Conservation (phyloP, 129 eudicot species). For the Flaveria robusta region DNA sequence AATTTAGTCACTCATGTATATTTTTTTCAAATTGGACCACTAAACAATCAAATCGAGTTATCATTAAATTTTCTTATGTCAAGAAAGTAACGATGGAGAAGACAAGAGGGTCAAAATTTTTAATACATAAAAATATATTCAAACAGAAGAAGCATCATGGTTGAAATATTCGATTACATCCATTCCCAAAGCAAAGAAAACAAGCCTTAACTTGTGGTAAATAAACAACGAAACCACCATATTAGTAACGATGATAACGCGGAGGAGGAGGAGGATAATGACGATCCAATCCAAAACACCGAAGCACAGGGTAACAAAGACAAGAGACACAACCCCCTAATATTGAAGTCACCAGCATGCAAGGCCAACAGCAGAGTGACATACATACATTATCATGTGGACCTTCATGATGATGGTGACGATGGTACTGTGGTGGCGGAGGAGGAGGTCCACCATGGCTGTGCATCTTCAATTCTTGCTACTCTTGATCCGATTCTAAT, state of each 20-base stretch:
- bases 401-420: conserved; percentile 22
- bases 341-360: conserved; percentile 44
- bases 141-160: not conserved
- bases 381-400: conserved; percentile 33
- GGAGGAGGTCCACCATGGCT: conserved; percentile 34
- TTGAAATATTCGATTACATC: conserved; percentile 2
- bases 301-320: conserved; percentile 61
- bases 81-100: too few species aligned
- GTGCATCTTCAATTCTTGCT: conserved; percentile 20
- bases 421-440: not conserved
- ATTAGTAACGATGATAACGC: conserved; percentile 26
- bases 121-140: not conserved
- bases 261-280: conserved; percentile 32
- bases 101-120: too few species aligned
- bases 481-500: not conserved
- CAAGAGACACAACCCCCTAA: conserved; percentile 56
- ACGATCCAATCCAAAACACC: conserved; percentile 54
- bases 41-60: too few species aligned
- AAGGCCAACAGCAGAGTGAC: conserved; percentile 60
- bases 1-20: too few species aligned
- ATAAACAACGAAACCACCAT: not conserved
- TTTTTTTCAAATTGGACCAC: too few species aligned
- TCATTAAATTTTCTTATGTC: too few species aligned
- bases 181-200: too few species aligned
- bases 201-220: not conserved